A percentile compares a stretch with the other conserved stretches of the same genome.
These are phyloP conservation scores for Termitomyces sp. DNA, from an alignment of 768 basidiomycete species.

Conservation along the genomic window DNA sequence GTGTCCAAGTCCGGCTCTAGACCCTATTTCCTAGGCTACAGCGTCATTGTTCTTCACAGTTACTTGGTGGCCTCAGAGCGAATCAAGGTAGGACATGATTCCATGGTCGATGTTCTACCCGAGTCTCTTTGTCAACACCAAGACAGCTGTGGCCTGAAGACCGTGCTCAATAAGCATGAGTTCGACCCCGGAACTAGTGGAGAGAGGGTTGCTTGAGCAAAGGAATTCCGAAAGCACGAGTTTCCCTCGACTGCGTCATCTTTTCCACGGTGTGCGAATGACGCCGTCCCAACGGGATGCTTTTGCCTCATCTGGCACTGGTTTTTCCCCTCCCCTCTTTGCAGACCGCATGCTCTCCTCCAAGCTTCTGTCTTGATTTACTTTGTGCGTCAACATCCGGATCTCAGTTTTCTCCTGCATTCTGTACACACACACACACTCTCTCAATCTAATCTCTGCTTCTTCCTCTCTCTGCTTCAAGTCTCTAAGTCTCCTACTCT, in stretches of 20 bases:
- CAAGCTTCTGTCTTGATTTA: background rate
- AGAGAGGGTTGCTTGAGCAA: background rate
- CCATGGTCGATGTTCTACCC: too few species aligned
- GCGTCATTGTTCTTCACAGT: too few species aligned
- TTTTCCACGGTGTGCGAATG: background rate
- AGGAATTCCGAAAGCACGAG: too few species aligned
- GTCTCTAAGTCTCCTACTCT: too few species aligned
- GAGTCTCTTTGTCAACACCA: too few species aligned
- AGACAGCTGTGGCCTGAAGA: too few species aligned
- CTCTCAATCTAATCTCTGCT: too few species aligned
- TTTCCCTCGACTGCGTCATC: too few species aligned
- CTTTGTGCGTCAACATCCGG: slow-evolving; percentile 1
- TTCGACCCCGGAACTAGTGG: background rate
- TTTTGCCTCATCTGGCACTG: slow-evolving; percentile 1
- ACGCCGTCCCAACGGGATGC: background rate
- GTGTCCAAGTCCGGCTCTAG: background rate
- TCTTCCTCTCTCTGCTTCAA: too few species aligned
- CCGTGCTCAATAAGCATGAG: too few species aligned
- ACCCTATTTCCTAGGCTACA: background rate
- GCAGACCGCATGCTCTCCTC: slow-evolving; percentile 2
- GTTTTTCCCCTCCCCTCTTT: background rate
- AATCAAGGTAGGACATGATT: too few species aligned
- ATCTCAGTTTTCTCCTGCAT: background rate
- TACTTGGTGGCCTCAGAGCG: background rate
- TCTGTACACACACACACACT: background rate